phyloP scores from a whole-genome alignment of 805 yeast genomes.

The Saccharomycopsis fermentans region DNA sequence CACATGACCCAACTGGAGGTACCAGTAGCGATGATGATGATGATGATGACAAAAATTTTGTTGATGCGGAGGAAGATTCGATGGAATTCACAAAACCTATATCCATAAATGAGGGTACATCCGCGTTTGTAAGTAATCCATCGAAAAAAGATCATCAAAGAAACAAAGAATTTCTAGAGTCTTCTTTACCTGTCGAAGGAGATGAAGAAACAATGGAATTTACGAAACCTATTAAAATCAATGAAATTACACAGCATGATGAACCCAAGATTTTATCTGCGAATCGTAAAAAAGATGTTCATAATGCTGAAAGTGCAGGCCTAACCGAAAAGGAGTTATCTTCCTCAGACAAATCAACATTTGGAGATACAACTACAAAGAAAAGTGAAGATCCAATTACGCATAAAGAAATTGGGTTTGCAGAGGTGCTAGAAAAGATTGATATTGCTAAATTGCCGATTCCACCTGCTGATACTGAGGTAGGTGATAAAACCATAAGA shows the following conservation, averaged over 20 bases:
- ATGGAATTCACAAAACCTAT: slow-evolving; percentile 18
- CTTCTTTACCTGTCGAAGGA: slow-evolving; percentile 1
- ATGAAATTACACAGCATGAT: background rate
- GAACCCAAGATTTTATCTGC: no score
- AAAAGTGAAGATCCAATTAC: background rate
- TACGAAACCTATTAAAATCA: slow-evolving; percentile 17
- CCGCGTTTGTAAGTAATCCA: background rate
- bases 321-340: background rate
- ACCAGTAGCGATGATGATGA: background rate
- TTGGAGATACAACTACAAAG: background rate
- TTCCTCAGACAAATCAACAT: background rate
- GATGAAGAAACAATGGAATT: slow-evolving; percentile 26
- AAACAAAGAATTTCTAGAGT: background rate
- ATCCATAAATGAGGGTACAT: background rate
- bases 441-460: background rate
- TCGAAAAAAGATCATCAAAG: background rate
- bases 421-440: background rate
- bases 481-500: slow-evolving; percentile 8
- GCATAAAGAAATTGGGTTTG: background rate
- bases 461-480: slow-evolving; percentile 7
- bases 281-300: no score
- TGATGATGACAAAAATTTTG: background rate
- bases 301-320: background rate
- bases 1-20: background rate
- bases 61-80: slow-evolving; percentile 10